Base-by-base conservation (phyloP, 2,329 filamentous ascomycete species). In the Metarhizium sp. region DNA sequence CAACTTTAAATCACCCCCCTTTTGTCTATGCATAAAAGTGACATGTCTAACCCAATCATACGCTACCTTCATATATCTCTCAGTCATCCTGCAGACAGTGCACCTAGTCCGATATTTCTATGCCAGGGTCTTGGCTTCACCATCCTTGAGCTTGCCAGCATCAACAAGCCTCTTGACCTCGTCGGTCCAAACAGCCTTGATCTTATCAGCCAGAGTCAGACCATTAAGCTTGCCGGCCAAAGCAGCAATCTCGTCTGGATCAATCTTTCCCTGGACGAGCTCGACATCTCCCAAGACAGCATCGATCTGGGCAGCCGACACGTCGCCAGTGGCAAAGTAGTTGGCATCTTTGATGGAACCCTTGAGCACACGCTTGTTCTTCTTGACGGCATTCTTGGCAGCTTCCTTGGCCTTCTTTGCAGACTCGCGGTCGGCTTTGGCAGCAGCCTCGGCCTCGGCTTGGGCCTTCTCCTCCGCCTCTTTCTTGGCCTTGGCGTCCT, bases 321-420 rank as follows among this genome's bases (percentile, higher is more conserved):
- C 76, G 58, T 92, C 87, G 54, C 85, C 84, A 20, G 77, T 77
- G 56, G 78, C 80, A 72, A 99, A 96, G 84, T 99, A 99, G 80
- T 96, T 96, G 66, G 89, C 92, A 63, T 99, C 94, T 81, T 99
- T 99, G 74, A 92, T 88, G 61, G 89, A 91, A 59, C 84, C 86
- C 73, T 95, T 91, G 65, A 99, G 85, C 50, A 97, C 88, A 79
- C 94, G 90, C 84, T 96, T 96, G 84, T 99, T 99, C 88, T 99
- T 99, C 88, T 99, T 99, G 66, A 94, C 88, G 14, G 94, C 94
- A 68, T 91, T 96, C 85, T 99, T 99, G 57, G 94, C 94, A 2
- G 92, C 92, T 75, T 99, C 94, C 80, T 97, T 99, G 58, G 88
- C 87, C 82, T 99, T 99, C 84, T 97, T 99, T 67, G 77, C 77